Base-by-base conservation (phyloP, 2,329 filamentous ascomycete genomes). In the Chrysoporthe cubensis region DNA sequence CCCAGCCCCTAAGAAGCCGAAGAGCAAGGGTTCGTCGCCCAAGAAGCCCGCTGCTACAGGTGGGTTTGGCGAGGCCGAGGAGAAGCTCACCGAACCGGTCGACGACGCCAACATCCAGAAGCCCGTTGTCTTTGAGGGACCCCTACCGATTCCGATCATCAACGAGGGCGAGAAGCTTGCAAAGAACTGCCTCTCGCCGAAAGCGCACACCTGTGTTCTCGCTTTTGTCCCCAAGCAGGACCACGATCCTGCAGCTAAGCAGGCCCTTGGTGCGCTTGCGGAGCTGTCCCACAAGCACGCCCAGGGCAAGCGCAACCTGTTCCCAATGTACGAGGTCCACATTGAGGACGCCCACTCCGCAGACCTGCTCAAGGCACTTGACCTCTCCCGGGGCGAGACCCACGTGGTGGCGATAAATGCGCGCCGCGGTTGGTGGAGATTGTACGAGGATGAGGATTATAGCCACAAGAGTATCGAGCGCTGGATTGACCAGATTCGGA, bases 401-500 rank as follows among this genome's bases (percentile, higher is more conserved):
- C 89, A 94, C 75, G 80, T 98, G 57, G 83, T 98, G 65, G 94
- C 94, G 18, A 78, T 97, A 68, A 97, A 97, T 78, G 91, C 88
- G 43, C 93, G 94, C 74, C 89, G 94, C 65, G 86, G 87, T 54
- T 99, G 96, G 96, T 96, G 90, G 87, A 90, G 91, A 74, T 87
- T 86, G 67, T 96, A 92, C 77, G 81, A 87, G 60, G 88, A 85
- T 7, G 74, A 58, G 2, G 81, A 86, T 56, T 89, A 88, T 57
- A 87, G 86, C 65, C 76, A 84, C 34, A 82, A 86, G 65, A 86
- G 85, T 37, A 82, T 99, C 42, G 93, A 97, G 80, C 82, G 83
- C 70, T 99, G 95, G 93, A 88, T 99, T 68, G 96, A 99, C 75
- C 85, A 88, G n/a, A 93, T 98, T 70, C 90, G 93, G 48, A 86